Percentiles rank a stretch among this genome's conserved stretches.
Conservation (phyloP, 148 eudicot genomes). For the Vaccinium myrtillus region DNA sequence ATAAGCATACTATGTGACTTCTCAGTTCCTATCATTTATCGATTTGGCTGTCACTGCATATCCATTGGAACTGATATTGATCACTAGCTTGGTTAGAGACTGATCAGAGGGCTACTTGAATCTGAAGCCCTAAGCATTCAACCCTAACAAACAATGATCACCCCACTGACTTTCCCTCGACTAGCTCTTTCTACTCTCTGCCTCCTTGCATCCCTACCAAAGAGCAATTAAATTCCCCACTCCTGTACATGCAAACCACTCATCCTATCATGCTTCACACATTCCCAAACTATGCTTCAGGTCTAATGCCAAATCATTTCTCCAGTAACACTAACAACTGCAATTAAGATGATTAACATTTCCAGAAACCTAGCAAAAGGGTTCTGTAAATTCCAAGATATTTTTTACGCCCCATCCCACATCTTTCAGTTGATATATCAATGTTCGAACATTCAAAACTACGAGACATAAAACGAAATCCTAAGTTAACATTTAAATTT, state of each 20-base stretch:
- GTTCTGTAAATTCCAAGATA: background rate
- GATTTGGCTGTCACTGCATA: background rate
- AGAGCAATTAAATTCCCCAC: background rate
- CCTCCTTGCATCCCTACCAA: background rate
- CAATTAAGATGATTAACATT: background rate
- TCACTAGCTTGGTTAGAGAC: background rate
- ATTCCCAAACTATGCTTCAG: background rate
- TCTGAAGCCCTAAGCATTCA: background rate
- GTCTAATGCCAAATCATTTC: background rate
- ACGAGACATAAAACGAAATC: background rate
- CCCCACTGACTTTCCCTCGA: background rate
- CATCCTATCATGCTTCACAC: background rate
- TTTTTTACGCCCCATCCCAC: background rate
- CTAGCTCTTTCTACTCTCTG: background rate
- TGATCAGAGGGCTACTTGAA: background rate
- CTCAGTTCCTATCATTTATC: background rate
- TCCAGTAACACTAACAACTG: background rate
- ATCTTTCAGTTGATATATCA: background rate
- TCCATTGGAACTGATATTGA: background rate
- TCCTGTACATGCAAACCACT: background rate
- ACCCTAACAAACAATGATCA: background rate
- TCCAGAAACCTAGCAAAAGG: background rate
- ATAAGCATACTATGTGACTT: background rate
- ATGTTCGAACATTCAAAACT: background rate
- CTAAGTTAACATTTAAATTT: background rate